Evolutionary conservation across 225 moss, liverwort and hornwort genomes (phyloP).

Genomic region (Physcomitrellopsis africana): DNA sequence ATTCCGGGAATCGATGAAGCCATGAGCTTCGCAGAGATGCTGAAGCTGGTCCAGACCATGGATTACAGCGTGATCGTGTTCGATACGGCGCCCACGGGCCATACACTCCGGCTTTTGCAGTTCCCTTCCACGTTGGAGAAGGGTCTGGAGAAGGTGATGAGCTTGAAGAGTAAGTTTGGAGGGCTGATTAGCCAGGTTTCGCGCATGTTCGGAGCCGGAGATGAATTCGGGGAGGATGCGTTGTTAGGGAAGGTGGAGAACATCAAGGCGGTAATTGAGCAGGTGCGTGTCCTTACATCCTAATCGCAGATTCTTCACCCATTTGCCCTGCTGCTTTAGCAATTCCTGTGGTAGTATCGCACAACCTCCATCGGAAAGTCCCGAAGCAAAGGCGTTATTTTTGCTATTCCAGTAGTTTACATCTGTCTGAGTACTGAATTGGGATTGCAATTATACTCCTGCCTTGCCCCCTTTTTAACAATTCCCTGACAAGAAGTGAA

Average conservation of each 20-base stretch:
- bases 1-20: conserved; percentile 81
- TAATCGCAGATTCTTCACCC: background rate
- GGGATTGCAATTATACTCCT: conserved; percentile 4
- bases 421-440: background rate
- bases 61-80: conserved; percentile 80
- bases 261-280: no score
- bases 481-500: no score
- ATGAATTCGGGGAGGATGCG: conserved; percentile 52
- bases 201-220: conserved; percentile 68
- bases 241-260: background rate
- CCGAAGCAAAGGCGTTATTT: background rate
- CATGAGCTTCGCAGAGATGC: conserved; percentile 85
- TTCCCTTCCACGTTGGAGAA: conserved; percentile 94
- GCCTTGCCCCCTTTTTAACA: background rate
- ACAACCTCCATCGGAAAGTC: no score
- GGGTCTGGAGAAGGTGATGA: conserved; percentile 89
- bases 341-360: background rate
- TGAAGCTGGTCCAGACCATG: conserved; percentile 78
- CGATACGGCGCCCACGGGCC: conserved; percentile 85
- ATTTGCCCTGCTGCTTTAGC: background rate
- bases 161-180: conserved; percentile 75
- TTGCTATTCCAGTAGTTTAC: background rate
- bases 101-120: conserved; percentile 87
- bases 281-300: no score
- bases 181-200: conserved; percentile 71